Evolutionary conservation across 75 land plant genomes (phyloP), one percentile per base, ranked within the genome.

Genomic region (Pseudotsuga menziesii): DNA sequence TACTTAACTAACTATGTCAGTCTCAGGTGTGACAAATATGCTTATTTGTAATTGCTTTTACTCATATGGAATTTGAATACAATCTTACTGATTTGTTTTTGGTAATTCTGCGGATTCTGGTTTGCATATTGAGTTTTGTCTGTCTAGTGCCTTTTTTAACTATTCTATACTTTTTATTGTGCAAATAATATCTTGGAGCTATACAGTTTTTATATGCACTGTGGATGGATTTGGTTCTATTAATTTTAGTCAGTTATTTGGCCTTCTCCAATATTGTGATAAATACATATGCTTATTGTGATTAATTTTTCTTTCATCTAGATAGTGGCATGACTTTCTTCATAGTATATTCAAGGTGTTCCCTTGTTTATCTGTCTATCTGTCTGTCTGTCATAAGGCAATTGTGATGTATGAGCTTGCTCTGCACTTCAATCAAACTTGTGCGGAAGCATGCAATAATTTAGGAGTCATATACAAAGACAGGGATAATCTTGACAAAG

Each of bases 361-460:
- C 23, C 35, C 20, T 35, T 67, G 15, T 16, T 58, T 26, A 23
- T 35, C 54, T 29, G 29, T 54, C 26, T 63, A 48, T 48, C 11
- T 48, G 13, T 48, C 22, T 57, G 13, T 80, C 13, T 72, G 77
- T 76, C 5, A 82, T 72, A 84, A 96, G 99, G 99, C 99, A 82
- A 88, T 96, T 79, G 95, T 96, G 35, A 94, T 94, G 84, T 96
- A 96, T 82, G 98, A 96, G 76, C 99, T 96, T 67, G 99, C 98
- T 4, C 80, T 96, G 75, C 99, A 96, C 77, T 96, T 96, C 80
- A 96, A 96, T 82, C 99, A 97, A 55, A 97, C 90, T 58, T 96
- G 99, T 82, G 98, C 95, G 39, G 98, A 96, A 80, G 99, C 99
- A 73, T 96, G 99, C 87, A 96, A 96, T 79, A 96, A 96, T 80